Percentiles rank a stretch among this genome's conserved stretches.
Conservation (phyloP, 129 eudicot genomes). For the Calendula officinalis region DNA sequence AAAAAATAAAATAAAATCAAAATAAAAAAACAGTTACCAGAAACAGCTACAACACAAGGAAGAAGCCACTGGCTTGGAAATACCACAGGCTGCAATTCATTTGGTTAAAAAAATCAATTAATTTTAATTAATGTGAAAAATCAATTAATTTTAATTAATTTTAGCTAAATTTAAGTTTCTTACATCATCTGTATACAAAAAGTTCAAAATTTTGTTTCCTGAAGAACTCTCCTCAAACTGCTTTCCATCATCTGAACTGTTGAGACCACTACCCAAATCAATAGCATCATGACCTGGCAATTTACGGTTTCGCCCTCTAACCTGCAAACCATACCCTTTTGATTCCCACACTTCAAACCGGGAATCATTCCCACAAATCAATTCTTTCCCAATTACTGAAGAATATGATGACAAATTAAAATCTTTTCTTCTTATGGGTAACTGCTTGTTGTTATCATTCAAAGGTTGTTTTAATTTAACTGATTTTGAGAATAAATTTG, state of each 20-base stretch:
- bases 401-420: slow-evolving; percentile 68
- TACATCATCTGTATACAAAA: slow-evolving; percentile 58
- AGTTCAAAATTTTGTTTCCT: slow-evolving; percentile 48
- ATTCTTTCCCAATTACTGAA: slow-evolving; percentile 58
- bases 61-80: slow-evolving; percentile 67
- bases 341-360: slow-evolving; percentile 71
- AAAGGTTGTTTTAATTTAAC: slow-evolving; percentile 36
- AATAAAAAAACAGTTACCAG: slow-evolving; percentile 36
- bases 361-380: slow-evolving; percentile 65
- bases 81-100: slow-evolving; percentile 40
- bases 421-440: slow-evolving; percentile 72
- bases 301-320: slow-evolving; percentile 60
- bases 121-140: slow-evolving; percentile 32
- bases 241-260: slow-evolving; percentile 31
- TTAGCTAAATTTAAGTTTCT: slow-evolving; percentile 25
- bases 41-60: slow-evolving; percentile 51
- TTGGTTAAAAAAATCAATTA: not conserved
- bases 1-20: no score
- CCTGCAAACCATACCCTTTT: slow-evolving; percentile 58
- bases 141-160: not conserved
- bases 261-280: slow-evolving; percentile 48
- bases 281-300: slow-evolving; percentile 57
- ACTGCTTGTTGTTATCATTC: slow-evolving; percentile 38
- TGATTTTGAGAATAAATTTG: slow-evolving; percentile 59
- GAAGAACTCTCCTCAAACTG: slow-evolving; percentile 11